phyloP scores from a whole-genome alignment of 2,329 filamentous ascomycete species.

The Dryadomyces quercus-mongolicae region DNA sequence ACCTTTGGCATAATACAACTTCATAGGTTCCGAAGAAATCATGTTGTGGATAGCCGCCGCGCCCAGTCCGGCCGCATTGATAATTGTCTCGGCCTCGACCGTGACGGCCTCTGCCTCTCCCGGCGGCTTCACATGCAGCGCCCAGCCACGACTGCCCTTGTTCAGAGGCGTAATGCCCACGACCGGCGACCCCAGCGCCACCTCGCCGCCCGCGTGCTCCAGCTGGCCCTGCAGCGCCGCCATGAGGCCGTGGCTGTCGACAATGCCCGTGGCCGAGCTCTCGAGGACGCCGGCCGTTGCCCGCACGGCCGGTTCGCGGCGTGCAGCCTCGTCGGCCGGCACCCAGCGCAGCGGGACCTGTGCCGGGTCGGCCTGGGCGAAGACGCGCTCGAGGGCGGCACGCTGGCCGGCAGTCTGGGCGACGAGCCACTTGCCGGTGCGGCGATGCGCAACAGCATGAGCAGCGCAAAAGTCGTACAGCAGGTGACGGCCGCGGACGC shows the following conservation, averaged over 20 bases:
- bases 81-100: slow-evolving; percentile 58
- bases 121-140: slow-evolving; percentile 36
- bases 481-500: slow-evolving; percentile 61
- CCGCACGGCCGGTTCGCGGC: slow-evolving; percentile 62
- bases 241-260: slow-evolving; percentile 84
- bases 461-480: slow-evolving; percentile 67
- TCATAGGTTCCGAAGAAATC: slow-evolving; percentile 33
- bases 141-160: slow-evolving; percentile 53
- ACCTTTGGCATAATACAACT: slow-evolving; percentile 78
- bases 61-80: slow-evolving; percentile 78
- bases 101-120: slow-evolving; percentile 14
- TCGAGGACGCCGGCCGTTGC: slow-evolving; percentile 68
- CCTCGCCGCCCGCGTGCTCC: slow-evolving; percentile 62
- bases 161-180: slow-evolving; percentile 39
- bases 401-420: slow-evolving; percentile 67
- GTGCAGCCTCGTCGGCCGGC: slow-evolving; percentile 43
- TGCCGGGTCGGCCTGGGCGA: slow-evolving; percentile 21
- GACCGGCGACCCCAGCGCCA: slow-evolving; percentile 59
- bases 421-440: slow-evolving; percentile 88
- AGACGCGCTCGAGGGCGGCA: slow-evolving; percentile 42
- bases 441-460: slow-evolving; percentile 56
- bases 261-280: slow-evolving; percentile 74
- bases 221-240: slow-evolving; percentile 63
- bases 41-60: slow-evolving; percentile 72
- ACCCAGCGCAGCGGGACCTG: slow-evolving; percentile 55